Base-by-base conservation (phyloP, 2,329 filamentous ascomycete species). In the Alternaria conjuncta region DNA sequence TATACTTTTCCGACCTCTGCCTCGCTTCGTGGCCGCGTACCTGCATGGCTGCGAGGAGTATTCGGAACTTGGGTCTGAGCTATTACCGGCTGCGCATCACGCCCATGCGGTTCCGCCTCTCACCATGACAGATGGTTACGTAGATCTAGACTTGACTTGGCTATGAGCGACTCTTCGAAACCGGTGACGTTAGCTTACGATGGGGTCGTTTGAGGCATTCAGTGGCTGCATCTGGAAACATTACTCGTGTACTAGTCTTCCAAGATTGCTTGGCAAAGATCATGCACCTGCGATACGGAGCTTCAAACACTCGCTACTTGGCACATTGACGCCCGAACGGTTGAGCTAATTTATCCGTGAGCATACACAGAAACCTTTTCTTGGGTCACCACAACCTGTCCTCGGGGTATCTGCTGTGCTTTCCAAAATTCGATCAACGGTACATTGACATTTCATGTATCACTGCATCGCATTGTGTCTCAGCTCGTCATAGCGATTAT, bases 21-120 rank as follows among this genome's bases (percentile, higher is more conserved):
- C 64, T 62, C 53, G 25, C 55, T 56, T 30, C 47, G 56, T 28
- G 13, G 30, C 21, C 53, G 57, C 47, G 57, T 66, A 64, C 64
- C 61, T 67, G 61, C 64, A 62, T 64, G 46, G 49, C 8, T 53
- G 20, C 45, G 56, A 50, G 47, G 58, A 65, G 36, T 51, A 61
- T 30, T 49, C 53, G 53, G 53, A 55, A 53, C 28, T 41, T 41
- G 49, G 28, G 9, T 41, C 49, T 53, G 18, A 36, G 49, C 49
- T 36, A 51, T 36, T 23, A 36, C 49, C 20, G 49, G 21, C 28
- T 51, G 49, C 28, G 28, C 49, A 36, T 51, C 49, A 51, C 21
- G 20, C 12, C 20, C 28, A 51, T 51, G 49, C 49, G 49, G 49
- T 51, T 51, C 49, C 49, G 49, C 49, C 49, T 41, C 30, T 53